Percentiles rank a stretch among this genome's conserved stretches.
Evolutionary conservation across 2,329 filamentous ascomycete species (phyloP).

Genomic region (Colletotrichum liaoningense): DNA sequence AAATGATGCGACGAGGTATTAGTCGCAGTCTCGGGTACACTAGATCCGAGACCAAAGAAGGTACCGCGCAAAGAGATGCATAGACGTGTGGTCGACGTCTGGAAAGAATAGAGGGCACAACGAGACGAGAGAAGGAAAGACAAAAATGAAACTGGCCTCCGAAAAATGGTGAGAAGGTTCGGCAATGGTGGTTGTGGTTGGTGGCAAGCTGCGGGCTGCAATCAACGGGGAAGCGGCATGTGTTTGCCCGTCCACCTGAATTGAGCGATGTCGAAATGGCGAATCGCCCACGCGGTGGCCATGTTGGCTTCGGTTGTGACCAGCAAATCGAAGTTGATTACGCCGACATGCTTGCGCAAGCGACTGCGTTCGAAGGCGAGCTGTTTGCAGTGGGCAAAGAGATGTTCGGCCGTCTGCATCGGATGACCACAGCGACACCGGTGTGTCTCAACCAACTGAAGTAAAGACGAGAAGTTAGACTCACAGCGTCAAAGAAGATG

Average conservation of each 20-base stretch:
- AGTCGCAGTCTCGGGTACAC: no score
- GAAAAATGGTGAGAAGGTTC: no score
- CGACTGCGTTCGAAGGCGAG: background rate
- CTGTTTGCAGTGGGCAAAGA: background rate
- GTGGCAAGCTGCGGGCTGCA: background rate
- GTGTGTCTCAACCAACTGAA: background rate
- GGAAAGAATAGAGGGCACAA: no score
- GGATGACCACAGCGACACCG: background rate
- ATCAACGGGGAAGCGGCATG: background rate
- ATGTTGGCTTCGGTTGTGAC: background rate
- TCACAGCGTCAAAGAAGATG: background rate
- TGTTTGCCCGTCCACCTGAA: background rate
- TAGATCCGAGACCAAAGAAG: no score
- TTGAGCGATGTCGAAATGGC: background rate
- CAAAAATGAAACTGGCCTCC: no score
- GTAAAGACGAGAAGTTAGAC: background rate
- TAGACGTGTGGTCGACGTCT: no score
- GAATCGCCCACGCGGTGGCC: background rate
- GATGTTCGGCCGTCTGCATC: background rate
- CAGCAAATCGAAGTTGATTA: background rate
- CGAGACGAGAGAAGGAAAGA: no score
- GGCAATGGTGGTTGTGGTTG: background rate
- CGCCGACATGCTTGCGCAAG: background rate
- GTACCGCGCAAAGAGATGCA: no score
- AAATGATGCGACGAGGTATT: no score